Conservation (phyloP, 805 yeast species). For the Blastobotrys americana region DNA sequence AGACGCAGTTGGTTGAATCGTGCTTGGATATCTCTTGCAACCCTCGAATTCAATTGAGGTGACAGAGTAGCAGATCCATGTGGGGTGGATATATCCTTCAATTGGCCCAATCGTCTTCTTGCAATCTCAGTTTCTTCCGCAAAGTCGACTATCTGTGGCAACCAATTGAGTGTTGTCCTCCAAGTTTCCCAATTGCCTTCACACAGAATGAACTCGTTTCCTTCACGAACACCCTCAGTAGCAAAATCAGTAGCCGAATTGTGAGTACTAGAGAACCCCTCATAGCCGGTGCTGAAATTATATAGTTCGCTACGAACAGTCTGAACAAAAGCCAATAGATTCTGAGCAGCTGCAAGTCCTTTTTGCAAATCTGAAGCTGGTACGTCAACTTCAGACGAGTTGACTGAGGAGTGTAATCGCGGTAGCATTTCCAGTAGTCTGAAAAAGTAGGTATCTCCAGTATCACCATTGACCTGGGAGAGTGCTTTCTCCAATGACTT, state of each 20-base stretch:
- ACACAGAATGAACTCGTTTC: too few species aligned
- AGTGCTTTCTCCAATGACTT: conserved; percentile 40
- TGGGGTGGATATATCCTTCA: not conserved
- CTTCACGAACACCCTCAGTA: too few species aligned
- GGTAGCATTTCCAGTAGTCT: conserved; percentile 75
- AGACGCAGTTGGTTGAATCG: not conserved
- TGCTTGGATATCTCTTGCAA: not conserved
- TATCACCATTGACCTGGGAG: conserved; percentile 32
- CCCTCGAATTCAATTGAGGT: too few species aligned
- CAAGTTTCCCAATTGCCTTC: not conserved
- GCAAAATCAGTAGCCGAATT: too few species aligned
- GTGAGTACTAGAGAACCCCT: too few species aligned
- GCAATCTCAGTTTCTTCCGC: too few species aligned
- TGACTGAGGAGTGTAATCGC: conserved; percentile 58
- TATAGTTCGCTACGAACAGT: too few species aligned
- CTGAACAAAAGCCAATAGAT: too few species aligned
- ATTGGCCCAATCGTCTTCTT: too few species aligned
- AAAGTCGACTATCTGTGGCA: conserved; percentile 1
- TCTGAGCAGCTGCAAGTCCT: conserved; percentile 71
- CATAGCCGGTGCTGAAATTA: too few species aligned
- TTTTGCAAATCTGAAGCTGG: conserved; percentile 67
- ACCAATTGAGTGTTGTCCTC: not conserved
- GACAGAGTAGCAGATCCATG: not conserved
- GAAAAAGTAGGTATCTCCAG: conserved; percentile 49
- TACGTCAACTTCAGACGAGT: conserved; percentile 60